These are phyloP conservation scores for Purpureocillium takamizusanense DNA, from an alignment of 2,329 filamentous ascomycete genomes.

Conservation along the genomic window DNA sequence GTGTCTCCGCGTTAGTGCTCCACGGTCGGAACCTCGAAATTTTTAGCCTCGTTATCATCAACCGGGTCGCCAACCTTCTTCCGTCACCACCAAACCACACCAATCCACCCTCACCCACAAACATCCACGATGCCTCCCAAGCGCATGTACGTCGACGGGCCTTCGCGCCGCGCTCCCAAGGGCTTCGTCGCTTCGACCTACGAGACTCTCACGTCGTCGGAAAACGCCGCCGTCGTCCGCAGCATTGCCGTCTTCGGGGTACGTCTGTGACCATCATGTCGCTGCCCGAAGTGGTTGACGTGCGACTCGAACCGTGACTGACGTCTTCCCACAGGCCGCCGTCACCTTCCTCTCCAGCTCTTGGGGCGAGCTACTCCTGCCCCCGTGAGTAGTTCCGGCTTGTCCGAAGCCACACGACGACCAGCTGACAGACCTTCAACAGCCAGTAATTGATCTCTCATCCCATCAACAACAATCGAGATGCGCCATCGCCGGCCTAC, in stretches of 20 bases:
- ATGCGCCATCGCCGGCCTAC: too few species aligned
- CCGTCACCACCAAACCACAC: neutral
- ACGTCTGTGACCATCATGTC: slow-evolving; percentile 29
- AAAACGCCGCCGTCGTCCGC: slow-evolving; percentile 60
- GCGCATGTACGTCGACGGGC: slow-evolving; percentile 43
- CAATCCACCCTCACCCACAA: neutral
- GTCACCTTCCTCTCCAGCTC: slow-evolving; percentile 60
- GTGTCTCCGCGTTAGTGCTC: too few species aligned
- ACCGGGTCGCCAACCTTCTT: too few species aligned
- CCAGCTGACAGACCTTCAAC: neutral
- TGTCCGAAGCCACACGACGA: too few species aligned
- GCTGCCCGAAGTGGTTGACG: too few species aligned
- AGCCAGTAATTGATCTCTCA: slow-evolving; percentile 2
- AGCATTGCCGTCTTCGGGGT: slow-evolving; percentile 62
- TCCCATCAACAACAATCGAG: too few species aligned
- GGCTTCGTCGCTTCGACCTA: slow-evolving; percentile 52
- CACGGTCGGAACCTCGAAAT: too few species aligned
- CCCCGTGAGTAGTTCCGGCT: slow-evolving; percentile 55
- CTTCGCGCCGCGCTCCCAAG: slow-evolving; percentile 29
- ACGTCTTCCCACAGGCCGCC: slow-evolving; percentile 8
- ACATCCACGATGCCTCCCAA: slow-evolving; percentile 50
- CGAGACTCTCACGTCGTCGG: slow-evolving; percentile 52
- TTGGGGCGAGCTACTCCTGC: slow-evolving; percentile 58
- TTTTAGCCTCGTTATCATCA: too few species aligned
- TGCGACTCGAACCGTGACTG: slow-evolving; percentile 1